phyloP scores from a whole-genome alignment of 1,284 basidiomycete genomes.

The Ceratobasidium sp. region DNA sequence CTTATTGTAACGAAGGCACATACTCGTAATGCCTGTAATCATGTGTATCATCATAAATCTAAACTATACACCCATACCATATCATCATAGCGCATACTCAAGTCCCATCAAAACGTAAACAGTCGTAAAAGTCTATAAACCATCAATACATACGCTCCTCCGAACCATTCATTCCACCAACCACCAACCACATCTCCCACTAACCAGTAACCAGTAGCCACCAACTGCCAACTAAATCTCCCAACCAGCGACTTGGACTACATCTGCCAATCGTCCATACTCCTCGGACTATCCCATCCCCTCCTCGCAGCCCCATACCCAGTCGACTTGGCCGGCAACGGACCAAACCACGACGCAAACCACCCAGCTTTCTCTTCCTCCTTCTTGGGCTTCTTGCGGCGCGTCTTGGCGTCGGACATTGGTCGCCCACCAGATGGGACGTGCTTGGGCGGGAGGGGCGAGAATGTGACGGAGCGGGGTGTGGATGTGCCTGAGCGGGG shows the following conservation, averaged over 20 bases:
- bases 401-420: constrained; percentile 24
- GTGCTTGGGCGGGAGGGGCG: constrained; percentile 32
- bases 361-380: constrained; percentile 32
- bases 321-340: constrained; percentile 3
- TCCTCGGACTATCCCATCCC: constrained; percentile 35
- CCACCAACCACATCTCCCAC: not conserved
- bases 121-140: constrained; percentile 2
- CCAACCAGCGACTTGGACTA: too few species aligned
- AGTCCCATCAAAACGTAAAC: not conserved
- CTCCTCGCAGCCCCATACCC: not conserved
- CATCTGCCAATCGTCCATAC: constrained; percentile 37
- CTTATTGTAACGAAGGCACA: too few species aligned
- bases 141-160: not conserved
- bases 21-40: too few species aligned
- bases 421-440: constrained; percentile 24
- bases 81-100: not conserved
- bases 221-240: too few species aligned
- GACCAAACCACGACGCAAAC: constrained; percentile 35
- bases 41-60: constrained; percentile 12
- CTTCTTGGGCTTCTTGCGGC: constrained; percentile 15
- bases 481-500: constrained; percentile 32
- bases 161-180: not conserved
- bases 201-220: too few species aligned
- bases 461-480: constrained; percentile 19
- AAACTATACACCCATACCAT: constrained; percentile 29